Percentiles rank a stretch among this genome's conserved stretches.
These are phyloP conservation scores for Sphaerostilbella broomeana DNA, from an alignment of 2,329 filamentous ascomycete species.

Conservation along the genomic window DNA sequence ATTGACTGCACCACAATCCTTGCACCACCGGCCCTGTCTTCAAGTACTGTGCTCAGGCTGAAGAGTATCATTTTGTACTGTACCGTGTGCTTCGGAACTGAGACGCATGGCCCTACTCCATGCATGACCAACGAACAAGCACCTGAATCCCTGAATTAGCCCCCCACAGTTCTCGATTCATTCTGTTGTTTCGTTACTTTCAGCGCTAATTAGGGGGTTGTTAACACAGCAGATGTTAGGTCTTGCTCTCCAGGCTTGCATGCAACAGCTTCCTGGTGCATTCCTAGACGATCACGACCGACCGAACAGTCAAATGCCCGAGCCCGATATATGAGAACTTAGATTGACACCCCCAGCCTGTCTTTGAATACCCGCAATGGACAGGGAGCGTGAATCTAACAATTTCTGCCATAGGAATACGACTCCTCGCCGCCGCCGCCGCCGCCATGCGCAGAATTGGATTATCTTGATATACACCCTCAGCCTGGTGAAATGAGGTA, in stretches of 20 bases:
- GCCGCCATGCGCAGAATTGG: slow-evolving; percentile 38
- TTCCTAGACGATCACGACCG: background rate
- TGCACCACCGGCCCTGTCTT: slow-evolving; percentile 13
- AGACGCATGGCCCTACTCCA: slow-evolving; percentile 15
- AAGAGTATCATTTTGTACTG: slow-evolving; percentile 20
- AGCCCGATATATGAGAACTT: slow-evolving; percentile 2
- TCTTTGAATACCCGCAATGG: slow-evolving; percentile 10
- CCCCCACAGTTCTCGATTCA: slow-evolving; percentile 1
- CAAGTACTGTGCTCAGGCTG: slow-evolving; percentile 16
- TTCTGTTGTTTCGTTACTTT: slow-evolving; percentile 13
- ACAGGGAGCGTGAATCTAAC: slow-evolving; percentile 21
- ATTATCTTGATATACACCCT: slow-evolving; percentile 47
- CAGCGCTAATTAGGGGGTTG: background rate
- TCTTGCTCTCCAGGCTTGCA: slow-evolving; percentile 1
- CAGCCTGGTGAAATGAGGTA: slow-evolving; percentile 49
- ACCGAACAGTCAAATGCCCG: too few relatives aligned
- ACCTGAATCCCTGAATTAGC: slow-evolving; percentile 10
- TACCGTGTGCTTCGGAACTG: slow-evolving; percentile 15
- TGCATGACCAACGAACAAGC: slow-evolving; percentile 16
- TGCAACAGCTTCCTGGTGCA: background rate
- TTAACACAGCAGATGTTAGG: background rate
- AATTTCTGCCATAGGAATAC: slow-evolving; percentile 42
- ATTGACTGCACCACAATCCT: slow-evolving; percentile 14
- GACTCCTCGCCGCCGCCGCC: slow-evolving; percentile 46
- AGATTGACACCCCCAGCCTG: background rate